Evolutionary conservation across 2,329 filamentous ascomycete species (phyloP).

Genomic region (Amylocarpus encephaloides): DNA sequence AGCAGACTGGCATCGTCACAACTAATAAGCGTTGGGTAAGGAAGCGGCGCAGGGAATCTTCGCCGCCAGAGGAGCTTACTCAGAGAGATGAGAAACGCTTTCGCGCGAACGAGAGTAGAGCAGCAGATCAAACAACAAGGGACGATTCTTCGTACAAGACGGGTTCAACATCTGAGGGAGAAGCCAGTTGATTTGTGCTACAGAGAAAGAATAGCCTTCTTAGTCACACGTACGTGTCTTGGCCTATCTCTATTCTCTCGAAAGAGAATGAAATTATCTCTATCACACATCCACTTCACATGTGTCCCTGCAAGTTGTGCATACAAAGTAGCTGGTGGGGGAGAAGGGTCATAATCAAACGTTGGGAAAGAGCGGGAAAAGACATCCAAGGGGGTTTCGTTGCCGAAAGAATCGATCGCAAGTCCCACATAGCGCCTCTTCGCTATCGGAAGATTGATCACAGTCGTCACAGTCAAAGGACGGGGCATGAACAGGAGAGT

Average conservation of each 20-base stretch:
- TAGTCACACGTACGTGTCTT: background rate
- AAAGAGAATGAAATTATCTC: background rate
- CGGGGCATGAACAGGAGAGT: constrained; percentile 1
- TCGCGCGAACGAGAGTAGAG: constrained; percentile 15
- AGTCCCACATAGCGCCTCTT: too few species aligned
- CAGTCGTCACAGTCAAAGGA: background rate
- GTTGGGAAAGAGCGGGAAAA: too few species aligned
- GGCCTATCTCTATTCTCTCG: background rate
- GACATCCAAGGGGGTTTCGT: too few species aligned
- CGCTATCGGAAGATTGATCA: background rate
- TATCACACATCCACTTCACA: background rate
- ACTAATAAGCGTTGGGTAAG: constrained; percentile 15
- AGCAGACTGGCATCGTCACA: constrained; percentile 13
- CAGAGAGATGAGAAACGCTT: constrained; percentile 14
- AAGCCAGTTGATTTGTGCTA: constrained; percentile 5
- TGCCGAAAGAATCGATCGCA: too few species aligned
- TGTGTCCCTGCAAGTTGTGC: background rate
- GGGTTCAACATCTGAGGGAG: constrained; percentile 9
- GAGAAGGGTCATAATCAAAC: too few species aligned
- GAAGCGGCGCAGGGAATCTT: constrained; percentile 14
- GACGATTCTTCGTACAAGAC: constrained; percentile 11
- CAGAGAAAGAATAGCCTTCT: constrained; percentile 1
- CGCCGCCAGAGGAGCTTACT: constrained; percentile 16
- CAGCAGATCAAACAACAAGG: constrained; percentile 11
- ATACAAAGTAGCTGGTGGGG: background rate